These are phyloP conservation scores for Mortierella hygrophila DNA, from an alignment of 192 early-diverging fungal genomes.

Conservation along the genomic window DNA sequence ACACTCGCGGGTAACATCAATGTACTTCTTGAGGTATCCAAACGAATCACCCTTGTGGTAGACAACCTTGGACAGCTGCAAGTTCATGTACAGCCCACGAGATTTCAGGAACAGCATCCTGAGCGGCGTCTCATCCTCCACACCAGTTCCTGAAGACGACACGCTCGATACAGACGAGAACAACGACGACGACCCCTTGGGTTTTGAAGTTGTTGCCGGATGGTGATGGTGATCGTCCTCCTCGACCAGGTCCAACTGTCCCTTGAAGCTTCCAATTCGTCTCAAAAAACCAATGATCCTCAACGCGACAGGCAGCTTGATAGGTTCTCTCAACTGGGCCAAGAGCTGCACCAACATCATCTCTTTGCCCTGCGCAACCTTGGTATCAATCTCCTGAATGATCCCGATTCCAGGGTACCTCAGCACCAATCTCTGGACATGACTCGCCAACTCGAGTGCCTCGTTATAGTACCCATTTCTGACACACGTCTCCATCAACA, in stretches of 20 bases:
- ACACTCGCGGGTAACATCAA: slow-evolving; percentile 83
- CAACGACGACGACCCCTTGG: not conserved
- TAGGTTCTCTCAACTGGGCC: slow-evolving; percentile 72
- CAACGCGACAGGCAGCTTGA: slow-evolving; percentile 82
- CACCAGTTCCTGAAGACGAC: not conserved
- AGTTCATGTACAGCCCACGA: slow-evolving; percentile 71
- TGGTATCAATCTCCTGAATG: slow-evolving; percentile 70
- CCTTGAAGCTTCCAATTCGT: slow-evolving; percentile 72
- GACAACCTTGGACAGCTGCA: slow-evolving; percentile 64
- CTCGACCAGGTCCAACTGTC: slow-evolving; percentile 21
- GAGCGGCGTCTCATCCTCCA: slow-evolving; percentile 74
- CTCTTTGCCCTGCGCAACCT: slow-evolving; percentile 71
- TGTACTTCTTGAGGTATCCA: slow-evolving; percentile 79
- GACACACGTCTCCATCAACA: slow-evolving; percentile 85
- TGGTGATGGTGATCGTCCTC: slow-evolving; percentile 22
- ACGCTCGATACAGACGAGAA: not conserved
- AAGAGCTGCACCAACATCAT: slow-evolving; percentile 81
- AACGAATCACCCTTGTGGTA: slow-evolving; percentile 65
- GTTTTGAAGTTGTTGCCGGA: not conserved
- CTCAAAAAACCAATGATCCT: slow-evolving; percentile 84
- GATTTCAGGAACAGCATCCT: slow-evolving; percentile 81
- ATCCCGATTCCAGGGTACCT: slow-evolving; percentile 69
- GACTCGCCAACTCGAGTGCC: slow-evolving; percentile 81
- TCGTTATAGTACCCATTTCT: slow-evolving; percentile 87
- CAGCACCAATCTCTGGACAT: slow-evolving; percentile 69